Evolutionary conservation across 768 basidiomycete species (phyloP), one percentile per base, ranked within the genome.

Genomic region (Mycena haematopus): DNA sequence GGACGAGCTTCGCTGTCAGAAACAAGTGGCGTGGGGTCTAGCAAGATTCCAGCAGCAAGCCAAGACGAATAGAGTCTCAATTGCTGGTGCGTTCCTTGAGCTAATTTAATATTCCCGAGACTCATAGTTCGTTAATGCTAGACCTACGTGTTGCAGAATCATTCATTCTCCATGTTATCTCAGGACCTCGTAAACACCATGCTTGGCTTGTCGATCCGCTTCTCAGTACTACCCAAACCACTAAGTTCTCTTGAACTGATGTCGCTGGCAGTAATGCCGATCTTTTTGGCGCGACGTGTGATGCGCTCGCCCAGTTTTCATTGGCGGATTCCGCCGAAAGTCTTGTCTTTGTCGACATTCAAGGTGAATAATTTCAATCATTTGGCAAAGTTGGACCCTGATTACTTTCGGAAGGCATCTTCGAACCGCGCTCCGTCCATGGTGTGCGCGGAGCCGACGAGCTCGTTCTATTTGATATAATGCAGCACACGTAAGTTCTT

Each of bases 231-330:
- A n/a, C 21, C 19, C 4, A 46, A 1, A 35, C 33, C 13, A 27
- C 25, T 6, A 56, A 56, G 42, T 56, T 56, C 31, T 56, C 56
- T 2, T 44, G 56, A n/a, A 56, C 56, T 8, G 56, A 56, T 36
- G 44, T 56, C 2, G 56, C 45, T 0, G 56, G 56, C 3, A 36
- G 22, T 24, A 19, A 56, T 11, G n/a, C n/a, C 8, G 56, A 47
- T 36, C 56, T 56, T 6, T 56, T 46, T 6, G 56, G 56, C 17
- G 44, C 56, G 6, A 56, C 56, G 4, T 56, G 56, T 36, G 56
- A 56, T 24, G 44, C 56, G 22, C 24, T 56, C 2, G 56, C 56
- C 44, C 56, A 56, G 17, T 56, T 47, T 24, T 49, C 56, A 1
- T 47, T 56, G 44, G 56, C 24, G 27, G 56, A 56, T 22, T 56